phyloP scores from a whole-genome alignment of 805 yeast genomes.

The Cephaloascus fragrans region DNA sequence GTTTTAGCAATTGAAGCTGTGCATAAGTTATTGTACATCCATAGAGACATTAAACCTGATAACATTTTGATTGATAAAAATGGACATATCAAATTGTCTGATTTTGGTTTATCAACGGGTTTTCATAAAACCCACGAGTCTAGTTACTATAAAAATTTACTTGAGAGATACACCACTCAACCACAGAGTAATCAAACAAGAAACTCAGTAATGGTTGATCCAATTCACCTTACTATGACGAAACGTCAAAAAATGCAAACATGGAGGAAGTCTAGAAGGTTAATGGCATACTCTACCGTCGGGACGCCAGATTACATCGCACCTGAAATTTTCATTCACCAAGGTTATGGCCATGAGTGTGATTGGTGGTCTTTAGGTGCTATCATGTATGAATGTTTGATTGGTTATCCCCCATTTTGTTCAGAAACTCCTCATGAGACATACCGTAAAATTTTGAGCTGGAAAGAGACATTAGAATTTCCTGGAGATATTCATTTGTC shows the following conservation, averaged over 20 bases:
- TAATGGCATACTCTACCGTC: conserved; percentile 94
- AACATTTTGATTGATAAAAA: conserved; percentile 79
- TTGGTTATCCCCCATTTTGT: conserved; percentile 97
- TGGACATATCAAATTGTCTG: conserved; percentile 61
- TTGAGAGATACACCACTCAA: conserved; percentile 43
- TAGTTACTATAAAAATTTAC: conserved; percentile 70
- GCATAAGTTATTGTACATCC: conserved; percentile 89
- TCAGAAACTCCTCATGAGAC: conserved; percentile 93
- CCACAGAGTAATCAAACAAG: conserved; percentile 31
- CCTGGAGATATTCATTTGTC: conserved; percentile 90
- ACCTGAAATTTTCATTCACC: conserved; percentile 86
- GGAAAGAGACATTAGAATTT: conserved; percentile 80
- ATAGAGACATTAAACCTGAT: conserved; percentile 96
- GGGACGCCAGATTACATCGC: conserved; percentile 97
- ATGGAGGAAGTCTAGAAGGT: conserved; percentile 84
- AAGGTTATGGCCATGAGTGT: conserved; percentile 94
- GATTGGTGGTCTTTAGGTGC: conserved; percentile 99
- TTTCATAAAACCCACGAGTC: conserved; percentile 91
- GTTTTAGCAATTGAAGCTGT: conserved; percentile 91
- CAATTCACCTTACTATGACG: conserved; percentile 91
- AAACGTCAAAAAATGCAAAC: conserved; percentile 93
- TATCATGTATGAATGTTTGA: conserved; percentile 90
- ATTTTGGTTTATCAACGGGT: conserved; percentile 81
- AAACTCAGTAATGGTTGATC: conserved; percentile 83
- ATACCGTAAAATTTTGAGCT: conserved; percentile 79